Evolutionary conservation across 2,329 filamentous ascomycete genomes (phyloP).

Genomic region (Neofusicoccum sp.): DNA sequence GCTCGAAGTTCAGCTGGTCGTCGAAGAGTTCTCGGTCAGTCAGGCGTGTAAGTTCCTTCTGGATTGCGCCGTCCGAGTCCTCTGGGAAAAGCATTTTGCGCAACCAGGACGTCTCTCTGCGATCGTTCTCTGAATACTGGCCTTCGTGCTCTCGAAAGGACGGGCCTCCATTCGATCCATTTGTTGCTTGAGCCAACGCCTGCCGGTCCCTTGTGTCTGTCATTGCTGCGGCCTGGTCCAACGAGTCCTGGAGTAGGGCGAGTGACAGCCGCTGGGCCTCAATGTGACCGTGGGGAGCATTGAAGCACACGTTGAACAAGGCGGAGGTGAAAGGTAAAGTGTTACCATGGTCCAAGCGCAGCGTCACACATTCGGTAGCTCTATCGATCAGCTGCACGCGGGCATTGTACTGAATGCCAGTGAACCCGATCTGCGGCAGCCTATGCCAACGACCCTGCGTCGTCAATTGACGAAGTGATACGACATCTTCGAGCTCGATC

Average conservation of each 20-base stretch:
- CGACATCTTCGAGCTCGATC: constrained; percentile 31
- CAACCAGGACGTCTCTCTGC: constrained; percentile 27
- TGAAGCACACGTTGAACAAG: not conserved
- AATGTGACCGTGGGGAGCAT: not conserved
- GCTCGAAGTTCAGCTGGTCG: constrained; percentile 47
- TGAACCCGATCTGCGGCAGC: not conserved
- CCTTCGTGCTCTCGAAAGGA: not conserved
- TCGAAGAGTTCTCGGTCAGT: constrained; percentile 41
- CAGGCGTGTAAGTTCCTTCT: constrained; percentile 36
- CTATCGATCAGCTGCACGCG: not conserved
- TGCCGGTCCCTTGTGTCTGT: not conserved
- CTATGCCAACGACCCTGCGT: not conserved
- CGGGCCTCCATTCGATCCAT: not conserved
- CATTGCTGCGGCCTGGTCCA: not conserved
- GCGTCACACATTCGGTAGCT: not conserved
- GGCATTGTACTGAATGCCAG: not conserved
- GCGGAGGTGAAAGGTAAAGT: not conserved
- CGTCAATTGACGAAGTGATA: constrained; percentile 32
- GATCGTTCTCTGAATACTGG: constrained; percentile 16
- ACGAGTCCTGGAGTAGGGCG: not conserved
- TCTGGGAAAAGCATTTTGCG: constrained; percentile 46
- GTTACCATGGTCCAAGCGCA: not conserved
- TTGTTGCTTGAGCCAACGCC: not conserved
- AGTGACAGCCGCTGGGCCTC: not conserved
- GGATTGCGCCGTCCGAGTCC: constrained; percentile 36